phyloP scores from a whole-genome alignment of 176 grass and related monocot species.

The bread wheat (Triticum aestivum) region IWGSC_CS_RefSeq_v2.1 NC_057799.1:620331888-620332387 shows the following conservation, averaged over 20 bases:
- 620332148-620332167: not conserved
- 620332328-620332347: slow-evolving; percentile 94
- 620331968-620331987: not conserved
- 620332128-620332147: no score
- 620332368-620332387: slow-evolving; percentile 95
- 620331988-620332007: slow-evolving; percentile 40
- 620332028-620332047: slow-evolving; percentile 21
- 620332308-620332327: slow-evolving; percentile 97
- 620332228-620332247: slow-evolving; percentile 97
- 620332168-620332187: slow-evolving; percentile 54
- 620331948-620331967: not conserved
- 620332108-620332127: not conserved
- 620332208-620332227: slow-evolving; percentile 97
- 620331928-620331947: not conserved
- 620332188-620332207: slow-evolving; percentile 90
- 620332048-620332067: slow-evolving; percentile 12
- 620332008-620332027: not conserved
- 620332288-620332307: slow-evolving; percentile 98
- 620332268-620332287: slow-evolving; percentile 99
- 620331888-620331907: no score
- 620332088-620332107: slow-evolving; percentile 14
- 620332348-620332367: slow-evolving; percentile 99
- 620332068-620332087: not conserved
- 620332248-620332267: slow-evolving; percentile 99
- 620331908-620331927: no score